Evolutionary conservation across 805 yeast species (phyloP), one percentile per base, ranked within the genome.

Genomic region (Ogataea methanolica): DNA sequence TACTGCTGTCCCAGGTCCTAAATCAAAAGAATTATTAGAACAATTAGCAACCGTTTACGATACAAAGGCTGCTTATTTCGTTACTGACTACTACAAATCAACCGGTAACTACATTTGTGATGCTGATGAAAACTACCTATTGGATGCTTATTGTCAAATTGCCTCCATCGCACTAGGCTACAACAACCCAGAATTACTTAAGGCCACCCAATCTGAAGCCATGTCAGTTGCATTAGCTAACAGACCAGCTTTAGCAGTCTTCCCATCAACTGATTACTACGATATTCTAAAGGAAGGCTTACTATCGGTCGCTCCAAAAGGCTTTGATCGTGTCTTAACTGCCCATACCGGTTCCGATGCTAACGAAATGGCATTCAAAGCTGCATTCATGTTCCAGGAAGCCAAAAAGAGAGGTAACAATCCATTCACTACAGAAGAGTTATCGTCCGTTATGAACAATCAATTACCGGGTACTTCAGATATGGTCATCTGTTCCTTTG

Each of bases 121-220:
- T 62, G 83, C 75, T 15, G 88, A 83, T 60, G 86, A 85, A 7
- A 83, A 83, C 65, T 58, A 66, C 2, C 74, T 66, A 55, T 71
- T 83, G 57, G 88, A 83, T 64, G 76, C 82, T 15, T 83, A 82
- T 55, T 85, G 86, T n/a, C 88, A 82, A 63, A 82, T 82, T 55
- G 79, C 88, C 4, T 82, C 87, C 2, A 81, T 82, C 55, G 85
- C 87, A 3, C 67, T 82, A 55, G 88, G 88, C 45, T 82, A 82
- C 72, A 82, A 82, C 66, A 82, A 82, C 65, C 87, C 88, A 2
- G 82, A 75, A 26, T 70, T 82, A 57, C 71, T 77, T 45, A 73
- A 74, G 56, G 73, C 77, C 42, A 82, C 88, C n/a, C 72, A 73
- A 52, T 74, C 84, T 6, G 76, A 74, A 36, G 78, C 75, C 59